Evolutionary conservation across 371 early-diverging fungal species (phyloP).

Genomic region (Syncephalastrum monosporum): DNA sequence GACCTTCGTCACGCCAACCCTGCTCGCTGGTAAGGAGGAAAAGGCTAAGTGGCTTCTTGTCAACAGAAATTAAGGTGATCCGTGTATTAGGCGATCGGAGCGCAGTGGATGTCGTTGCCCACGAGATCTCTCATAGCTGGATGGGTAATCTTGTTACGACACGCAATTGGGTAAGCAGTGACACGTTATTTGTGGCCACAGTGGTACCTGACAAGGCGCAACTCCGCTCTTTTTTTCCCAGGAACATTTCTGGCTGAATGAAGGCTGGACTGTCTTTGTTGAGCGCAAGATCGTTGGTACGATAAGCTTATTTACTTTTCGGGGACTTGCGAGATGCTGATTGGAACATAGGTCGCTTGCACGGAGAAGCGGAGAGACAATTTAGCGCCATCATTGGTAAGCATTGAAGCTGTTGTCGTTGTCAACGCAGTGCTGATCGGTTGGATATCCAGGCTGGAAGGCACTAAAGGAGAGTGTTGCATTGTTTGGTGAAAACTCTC

Average conservation of each 20-base stretch:
- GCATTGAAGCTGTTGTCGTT: background rate
- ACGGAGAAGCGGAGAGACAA: slow-evolving; percentile 83
- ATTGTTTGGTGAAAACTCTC: slow-evolving; percentile 72
- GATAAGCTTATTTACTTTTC: slow-evolving; percentile 1
- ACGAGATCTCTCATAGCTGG: slow-evolving; percentile 97
- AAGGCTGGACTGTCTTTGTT: slow-evolving; percentile 93
- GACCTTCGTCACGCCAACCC: slow-evolving; percentile 84
- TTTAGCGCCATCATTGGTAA: slow-evolving; percentile 85
- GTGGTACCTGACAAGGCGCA: too few relatives aligned
- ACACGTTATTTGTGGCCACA: background rate
- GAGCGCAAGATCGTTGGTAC: slow-evolving; percentile 87
- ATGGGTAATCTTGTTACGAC: slow-evolving; percentile 96
- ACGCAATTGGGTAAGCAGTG: slow-evolving; percentile 72
- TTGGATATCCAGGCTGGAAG: slow-evolving; percentile 51
- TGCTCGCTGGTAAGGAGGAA: slow-evolving; percentile 73
- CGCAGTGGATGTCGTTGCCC: slow-evolving; percentile 96
- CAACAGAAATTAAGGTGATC: background rate
- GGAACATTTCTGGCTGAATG: slow-evolving; percentile 90
- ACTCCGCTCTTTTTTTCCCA: slow-evolving; percentile 6
- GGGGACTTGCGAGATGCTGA: background rate
- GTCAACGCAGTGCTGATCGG: background rate
- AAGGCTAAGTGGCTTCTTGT: background rate
- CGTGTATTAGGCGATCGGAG: slow-evolving; percentile 72
- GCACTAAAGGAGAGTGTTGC: slow-evolving; percentile 78
- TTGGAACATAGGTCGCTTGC: slow-evolving; percentile 48